A percentile compares a stretch with the other conserved stretches of the same genome.
Conservation (phyloP, 192 early-diverging fungal genomes). For the Coemansia sp. region DNA sequence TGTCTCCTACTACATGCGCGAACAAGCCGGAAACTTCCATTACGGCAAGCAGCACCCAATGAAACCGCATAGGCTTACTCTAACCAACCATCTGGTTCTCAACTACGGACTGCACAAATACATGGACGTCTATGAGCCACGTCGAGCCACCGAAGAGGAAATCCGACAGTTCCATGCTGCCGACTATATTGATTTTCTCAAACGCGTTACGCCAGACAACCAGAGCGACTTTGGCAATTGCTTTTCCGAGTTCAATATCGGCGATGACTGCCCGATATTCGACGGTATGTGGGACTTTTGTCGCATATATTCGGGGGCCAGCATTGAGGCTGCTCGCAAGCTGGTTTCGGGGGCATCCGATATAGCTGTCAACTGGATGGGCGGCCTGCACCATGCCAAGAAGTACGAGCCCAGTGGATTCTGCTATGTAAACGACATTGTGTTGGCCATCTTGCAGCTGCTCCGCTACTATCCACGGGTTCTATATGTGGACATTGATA, state of each 20-base stretch:
- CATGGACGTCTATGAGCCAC: constrained; percentile 83
- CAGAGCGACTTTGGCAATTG: constrained; percentile 56
- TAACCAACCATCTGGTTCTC: constrained; percentile 92
- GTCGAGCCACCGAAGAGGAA: constrained; percentile 81
- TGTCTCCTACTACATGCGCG: constrained; percentile 75
- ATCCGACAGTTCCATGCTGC: constrained; percentile 92
- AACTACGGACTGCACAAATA: constrained; percentile 91
- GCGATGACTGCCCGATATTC: constrained; percentile 98
- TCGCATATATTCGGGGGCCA: constrained; percentile 86
- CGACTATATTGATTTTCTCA: constrained; percentile 95
- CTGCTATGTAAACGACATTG: constrained; percentile 95
- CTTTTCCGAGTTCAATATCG: constrained; percentile 80
- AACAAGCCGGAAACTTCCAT: constrained; percentile 77
- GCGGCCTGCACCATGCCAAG: constrained; percentile 82
- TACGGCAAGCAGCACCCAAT: constrained; percentile 77
- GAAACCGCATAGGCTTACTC: constrained; percentile 90
- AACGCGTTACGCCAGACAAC: constrained; percentile 77
- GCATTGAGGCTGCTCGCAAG: constrained; percentile 86
- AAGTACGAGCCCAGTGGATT: constrained; percentile 88
- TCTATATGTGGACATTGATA: constrained; percentile 90
- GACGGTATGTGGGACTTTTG: constrained; percentile 97
- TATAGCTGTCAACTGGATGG: constrained; percentile 92
- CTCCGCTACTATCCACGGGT: constrained; percentile 79
- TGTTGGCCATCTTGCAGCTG: constrained; percentile 75
- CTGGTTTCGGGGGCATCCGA: constrained; percentile 77